Conservation (phyloP, 495 filamentous ascomycete species). For the Penicillium alfredii region DNA sequence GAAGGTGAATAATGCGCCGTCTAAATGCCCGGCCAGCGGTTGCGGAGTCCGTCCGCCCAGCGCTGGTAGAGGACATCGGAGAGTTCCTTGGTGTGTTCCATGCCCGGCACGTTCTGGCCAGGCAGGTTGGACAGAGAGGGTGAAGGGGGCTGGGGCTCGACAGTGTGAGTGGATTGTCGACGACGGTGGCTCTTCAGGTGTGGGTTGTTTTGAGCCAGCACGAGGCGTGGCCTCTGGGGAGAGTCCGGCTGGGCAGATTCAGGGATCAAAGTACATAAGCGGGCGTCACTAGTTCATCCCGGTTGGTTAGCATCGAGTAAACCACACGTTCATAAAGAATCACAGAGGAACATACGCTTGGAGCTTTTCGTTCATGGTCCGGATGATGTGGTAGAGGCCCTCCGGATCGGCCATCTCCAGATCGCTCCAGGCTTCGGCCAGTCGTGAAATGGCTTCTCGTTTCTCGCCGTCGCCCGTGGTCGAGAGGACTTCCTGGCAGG, state of each 20-base stretch:
- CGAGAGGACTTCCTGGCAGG: conserved; percentile 75
- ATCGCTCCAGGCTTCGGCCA: conserved; percentile 77
- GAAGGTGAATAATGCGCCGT: conserved; percentile 14
- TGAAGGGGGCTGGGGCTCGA: conserved; percentile 30
- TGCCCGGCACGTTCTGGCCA: conserved; percentile 55
- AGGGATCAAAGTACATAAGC: conserved; percentile 44
- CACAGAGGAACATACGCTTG: conserved; percentile 46
- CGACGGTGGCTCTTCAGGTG: conserved; percentile 73
- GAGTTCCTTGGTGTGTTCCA: conserved; percentile 87
- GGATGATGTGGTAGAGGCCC: conserved; percentile 78
- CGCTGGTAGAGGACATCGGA: conserved; percentile 84
- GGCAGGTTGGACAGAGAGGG: conserved; percentile 37
- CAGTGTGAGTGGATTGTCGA: conserved; percentile 52
- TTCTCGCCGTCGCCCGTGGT: conserved; percentile 69
- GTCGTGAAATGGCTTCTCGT: conserved; percentile 69
- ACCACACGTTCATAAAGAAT: not conserved
- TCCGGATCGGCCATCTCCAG: conserved; percentile 87
- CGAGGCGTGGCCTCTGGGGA: conserved; percentile 55
- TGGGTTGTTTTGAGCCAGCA: conserved; percentile 77
- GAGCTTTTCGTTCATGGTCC: conserved; percentile 57
- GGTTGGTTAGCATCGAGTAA: conserved; percentile 3
- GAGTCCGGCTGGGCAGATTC: conserved; percentile 36
- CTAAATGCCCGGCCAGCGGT: conserved; percentile 63
- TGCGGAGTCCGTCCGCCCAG: conserved; percentile 80
- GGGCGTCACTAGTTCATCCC: conserved; percentile 44